Base-by-base conservation (phyloP, 2,329 filamentous ascomycete genomes). In the Fonsecaea monophora region DNA sequence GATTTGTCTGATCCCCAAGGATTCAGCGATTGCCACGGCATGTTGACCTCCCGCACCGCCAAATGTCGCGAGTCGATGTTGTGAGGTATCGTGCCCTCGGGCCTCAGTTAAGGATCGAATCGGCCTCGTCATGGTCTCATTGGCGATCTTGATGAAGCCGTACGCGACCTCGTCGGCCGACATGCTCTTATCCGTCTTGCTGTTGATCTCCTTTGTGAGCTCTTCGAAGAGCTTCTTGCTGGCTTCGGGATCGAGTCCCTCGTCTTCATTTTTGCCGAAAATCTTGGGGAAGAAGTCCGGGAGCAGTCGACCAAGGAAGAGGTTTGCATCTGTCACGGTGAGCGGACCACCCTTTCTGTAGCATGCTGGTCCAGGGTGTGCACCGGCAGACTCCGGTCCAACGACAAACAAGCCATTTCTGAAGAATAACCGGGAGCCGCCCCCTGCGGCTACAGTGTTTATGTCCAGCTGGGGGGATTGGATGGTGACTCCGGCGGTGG, bases 261-360 rank as follows among this genome's bases (percentile, higher is more conserved):
- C 88, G 68, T 97, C 85, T 76, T 97, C 94, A 53, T 94, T 90
- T 77, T 92, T 90, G 54, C 94, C 94, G 73, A 98, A 97, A 66
- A 98, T 97, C 77, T 94, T 94, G 0, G 94, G 94, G 78, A 98
- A 98, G 83, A 96, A 97, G 68, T 96, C 92, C 0, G 94, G 94
- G 1, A 97, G 80, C 3, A 98, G 82, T 30, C 94, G 87, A 0
- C 94, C 94, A 0, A 98, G 86, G 75, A 92, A 94, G 5, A 97
- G 78, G 72, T 97, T 97, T 5, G 94, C 94, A 74, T 97, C 94
- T 0, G 94, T 97, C 8, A 97, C 94, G 0, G 94, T 95, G 13
- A 94, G 84, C 2, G 94, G 94, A 0, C 94, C 94, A 0, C 92
- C 94, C 78, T 97, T 97, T 13, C 94, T 87, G 78, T 97, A 97